Base-by-base conservation (phyloP, 140 eudicot genomes). In the Senecio squalidus region DNA sequence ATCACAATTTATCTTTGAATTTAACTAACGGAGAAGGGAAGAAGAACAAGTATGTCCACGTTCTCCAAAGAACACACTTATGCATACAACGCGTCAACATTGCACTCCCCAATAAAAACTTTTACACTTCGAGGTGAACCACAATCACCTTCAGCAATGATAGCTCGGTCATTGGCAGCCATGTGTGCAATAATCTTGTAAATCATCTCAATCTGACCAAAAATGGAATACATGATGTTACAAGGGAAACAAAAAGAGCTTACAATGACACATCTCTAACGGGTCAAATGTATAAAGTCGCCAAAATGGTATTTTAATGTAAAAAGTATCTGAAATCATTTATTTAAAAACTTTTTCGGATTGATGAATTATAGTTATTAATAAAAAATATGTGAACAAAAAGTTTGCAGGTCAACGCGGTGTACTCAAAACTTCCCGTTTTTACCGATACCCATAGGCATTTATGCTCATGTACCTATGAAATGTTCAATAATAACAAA, bases 51-150 rank as follows among this genome's bases (percentile, higher is more conserved):
- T 29, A 31, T 54, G 60, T 54, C 60, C 38, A 14, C 36, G 26
- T 15, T 21, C 38, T 15, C 60, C 43, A 15, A 54, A 30, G 17
- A 24, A 21, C 33, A 33, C 25, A 47, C 45, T 80, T 61, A 84
- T 1, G 59, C 74, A 55, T 80, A 91, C 73, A 80, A 26, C 7
- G 77, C 96, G 16, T 91, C 98, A 5, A 91, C 96, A 50, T 74
- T 84, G 75, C 98, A 55, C 43, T 55, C 60, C 44, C 60, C 60
- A 4, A 55, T 43, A 29, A 55, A 55, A 55, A 92, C 98, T 77
- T 82, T 92, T 63, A 92, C 80, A 70, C 96, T 84, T 63, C 88
- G 74, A 20, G 98, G 96, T 21, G 94, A 81, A 58, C 96, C 98
- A 58, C 98, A 91, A 50, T 66, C 72, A n/a, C 60, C 60, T 30